These are phyloP conservation scores for Aspergillus leporis DNA, from an alignment of 495 filamentous ascomycete genomes.

Conservation along the genomic window DNA sequence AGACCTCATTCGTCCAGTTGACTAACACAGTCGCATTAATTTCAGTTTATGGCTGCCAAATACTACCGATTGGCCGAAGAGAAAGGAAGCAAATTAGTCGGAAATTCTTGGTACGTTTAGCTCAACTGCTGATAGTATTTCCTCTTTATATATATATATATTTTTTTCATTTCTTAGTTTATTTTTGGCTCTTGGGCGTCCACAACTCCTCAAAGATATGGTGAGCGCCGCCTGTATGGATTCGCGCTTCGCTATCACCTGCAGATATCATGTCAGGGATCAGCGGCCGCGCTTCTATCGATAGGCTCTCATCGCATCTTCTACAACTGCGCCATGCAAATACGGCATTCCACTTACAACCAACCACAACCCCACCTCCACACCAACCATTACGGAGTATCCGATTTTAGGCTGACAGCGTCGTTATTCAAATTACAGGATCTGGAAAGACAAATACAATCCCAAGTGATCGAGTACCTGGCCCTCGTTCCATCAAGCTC, in stretches of 20 bases:
- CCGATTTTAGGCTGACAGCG: conserved; percentile 22
- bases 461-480: conserved; percentile 48
- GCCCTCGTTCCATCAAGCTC: not conserved
- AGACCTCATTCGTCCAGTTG: conserved; percentile 6
- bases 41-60: conserved; percentile 80
- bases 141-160: conserved; percentile 8
- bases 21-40: conserved; percentile 15
- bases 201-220: conserved; percentile 1
- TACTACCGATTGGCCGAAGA: conserved; percentile 93
- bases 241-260: conserved; percentile 18
- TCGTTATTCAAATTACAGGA: conserved; percentile 57
- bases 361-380: conserved; percentile 20
- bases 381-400: conserved; percentile 5
- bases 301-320: conserved; percentile 26
- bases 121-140: not conserved
- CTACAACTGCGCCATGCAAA: conserved; percentile 25
- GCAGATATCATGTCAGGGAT: conserved; percentile 23
- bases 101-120: conserved; percentile 87
- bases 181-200: conserved; percentile 3
- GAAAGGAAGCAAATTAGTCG: conserved; percentile 83
- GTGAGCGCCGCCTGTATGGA: conserved; percentile 15
- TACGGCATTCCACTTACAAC: conserved; percentile 17
- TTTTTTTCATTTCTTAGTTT: conserved; percentile 11
- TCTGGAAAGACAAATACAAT: conserved; percentile 96
- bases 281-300: conserved; percentile 18